Evolutionary conservation across 257 asterid species (phyloP), one percentile per base, ranked within the genome.

Genomic region (Cordia subcordata): DNA sequence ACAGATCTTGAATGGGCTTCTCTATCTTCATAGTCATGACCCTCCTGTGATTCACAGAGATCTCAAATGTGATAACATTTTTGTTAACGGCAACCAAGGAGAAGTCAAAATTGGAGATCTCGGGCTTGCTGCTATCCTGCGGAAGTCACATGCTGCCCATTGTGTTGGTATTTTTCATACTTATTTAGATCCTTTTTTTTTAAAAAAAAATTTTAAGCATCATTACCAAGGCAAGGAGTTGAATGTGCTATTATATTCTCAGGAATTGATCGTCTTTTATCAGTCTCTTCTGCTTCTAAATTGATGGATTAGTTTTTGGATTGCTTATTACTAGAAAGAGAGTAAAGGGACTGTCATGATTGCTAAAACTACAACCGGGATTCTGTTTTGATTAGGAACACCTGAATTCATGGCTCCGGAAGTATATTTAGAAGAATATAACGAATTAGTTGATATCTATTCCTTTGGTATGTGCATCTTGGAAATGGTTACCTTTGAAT

Each of bases 381-480:
- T 55, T 18, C 15, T 61, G 37, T 38, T 44, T 50, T 38, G 19
- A 50, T 65, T 68, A 79, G 85, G 85, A 51, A 79, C 85, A 22
- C 85, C 85, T 4, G 85, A 79, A 57, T 79, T 79, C 56, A 79
- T 79, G 85, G 85, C 85, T 46, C 85, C 85, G 22, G 85, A 79
- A 76, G 82, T 79, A 11, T 79, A 79, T 37, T 81, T 67, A n/a
- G 85, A 79, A 72, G 85, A 79, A 64, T 79, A 79, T 57, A 79
- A 79, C 61, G 85, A 79, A 67, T 62, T 79, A 55, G 85, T 79
- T 53, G 85, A 79, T 62, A 72, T 79, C 54, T 79, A 79, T 64
- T 77, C 85, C 12, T 79, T 79, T 61, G 85, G 85, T 32, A 79
- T 79, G 85, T 79, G 85, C 60, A 55, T 79, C 22, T 72, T 79